Conservation (phyloP, 169 alveolate genomes). For the Plasmodium vivax region DNA sequence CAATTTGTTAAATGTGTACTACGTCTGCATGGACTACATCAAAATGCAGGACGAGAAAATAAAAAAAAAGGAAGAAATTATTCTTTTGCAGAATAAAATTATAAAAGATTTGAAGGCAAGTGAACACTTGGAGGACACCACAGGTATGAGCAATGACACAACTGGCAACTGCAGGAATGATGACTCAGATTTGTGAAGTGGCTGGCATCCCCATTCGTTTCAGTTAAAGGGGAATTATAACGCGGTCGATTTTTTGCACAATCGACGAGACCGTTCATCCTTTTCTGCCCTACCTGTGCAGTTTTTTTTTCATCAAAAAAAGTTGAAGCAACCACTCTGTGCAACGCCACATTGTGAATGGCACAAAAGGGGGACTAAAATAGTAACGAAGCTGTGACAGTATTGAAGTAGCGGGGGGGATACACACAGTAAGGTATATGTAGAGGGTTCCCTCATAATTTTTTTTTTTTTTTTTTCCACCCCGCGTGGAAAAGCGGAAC, state of each 20-base stretch:
- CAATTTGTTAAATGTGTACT: conserved; percentile 67
- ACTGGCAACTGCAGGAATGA: not conserved
- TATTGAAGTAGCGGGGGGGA: not conserved
- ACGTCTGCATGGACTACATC: conserved; percentile 67
- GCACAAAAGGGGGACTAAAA: not conserved
- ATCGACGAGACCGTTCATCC: not conserved
- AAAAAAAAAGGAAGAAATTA: conserved; percentile 56
- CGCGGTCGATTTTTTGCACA: not conserved
- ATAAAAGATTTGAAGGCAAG: conserved; percentile 22
- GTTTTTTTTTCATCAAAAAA: not conserved
- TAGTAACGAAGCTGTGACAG: not conserved
- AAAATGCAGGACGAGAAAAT: conserved; percentile 73
- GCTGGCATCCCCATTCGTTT: not conserved
- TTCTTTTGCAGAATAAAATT: conserved; percentile 30
- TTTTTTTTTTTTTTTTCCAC: not conserved
- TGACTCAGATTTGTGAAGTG: not conserved
- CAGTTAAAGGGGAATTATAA: not conserved
- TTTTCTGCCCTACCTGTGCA: not conserved
- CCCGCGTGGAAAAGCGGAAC: not conserved
- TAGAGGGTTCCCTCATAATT: not conserved
- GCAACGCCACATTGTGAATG: not conserved
- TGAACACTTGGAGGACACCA: conserved; percentile 18
- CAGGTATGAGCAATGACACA: conserved; percentile 10
- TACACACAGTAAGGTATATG: not conserved
- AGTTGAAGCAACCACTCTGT: not conserved